Percentiles rank a stretch among this genome's conserved stretches.
Evolutionary conservation across 768 basidiomycete species (phyloP).

Genomic region (Agaricus bisporus): DNA sequence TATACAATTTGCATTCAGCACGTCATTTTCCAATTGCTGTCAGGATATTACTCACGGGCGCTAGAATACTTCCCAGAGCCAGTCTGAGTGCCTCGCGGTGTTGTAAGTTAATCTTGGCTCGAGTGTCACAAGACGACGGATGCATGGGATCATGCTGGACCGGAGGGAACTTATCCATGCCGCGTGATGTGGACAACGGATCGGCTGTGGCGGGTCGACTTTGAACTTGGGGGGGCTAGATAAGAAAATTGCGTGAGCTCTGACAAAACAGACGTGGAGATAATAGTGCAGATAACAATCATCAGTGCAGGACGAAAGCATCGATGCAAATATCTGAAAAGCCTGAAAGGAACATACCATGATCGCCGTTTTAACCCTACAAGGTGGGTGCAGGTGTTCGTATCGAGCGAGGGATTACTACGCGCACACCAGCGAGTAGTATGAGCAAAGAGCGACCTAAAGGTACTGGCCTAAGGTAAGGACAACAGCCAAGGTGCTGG

Average conservation of each 20-base stretch:
- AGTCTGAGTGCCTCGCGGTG: constrained; percentile 48
- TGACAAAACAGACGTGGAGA: not conserved
- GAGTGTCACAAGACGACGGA: constrained; percentile 12
- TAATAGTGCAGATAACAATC: not conserved
- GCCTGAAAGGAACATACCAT: not conserved
- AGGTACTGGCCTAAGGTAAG: not conserved
- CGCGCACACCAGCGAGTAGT: not conserved
- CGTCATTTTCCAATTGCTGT: constrained; percentile 8
- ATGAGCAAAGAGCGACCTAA: not conserved
- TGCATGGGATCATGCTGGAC: constrained; percentile 22
- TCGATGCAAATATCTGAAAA: too few species aligned
- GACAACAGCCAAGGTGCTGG: constrained; percentile 4
- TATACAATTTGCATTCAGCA: constrained; percentile 17
- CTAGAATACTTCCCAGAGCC: constrained; percentile 54
- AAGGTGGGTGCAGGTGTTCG: not conserved
- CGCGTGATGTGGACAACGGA: constrained; percentile 13
- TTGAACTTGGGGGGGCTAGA: constrained; percentile 31
- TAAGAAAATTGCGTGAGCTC: not conserved
- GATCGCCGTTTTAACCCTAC: not conserved
- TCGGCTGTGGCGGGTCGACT: constrained; percentile 23
- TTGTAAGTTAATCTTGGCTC: constrained; percentile 20
- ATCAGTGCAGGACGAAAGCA: not conserved
- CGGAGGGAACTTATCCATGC: constrained; percentile 18
- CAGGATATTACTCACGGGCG: constrained; percentile 39
- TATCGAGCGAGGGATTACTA: not conserved